Conservation (phyloP, 805 yeast species). For the Suhomyces emberorum region DNA sequence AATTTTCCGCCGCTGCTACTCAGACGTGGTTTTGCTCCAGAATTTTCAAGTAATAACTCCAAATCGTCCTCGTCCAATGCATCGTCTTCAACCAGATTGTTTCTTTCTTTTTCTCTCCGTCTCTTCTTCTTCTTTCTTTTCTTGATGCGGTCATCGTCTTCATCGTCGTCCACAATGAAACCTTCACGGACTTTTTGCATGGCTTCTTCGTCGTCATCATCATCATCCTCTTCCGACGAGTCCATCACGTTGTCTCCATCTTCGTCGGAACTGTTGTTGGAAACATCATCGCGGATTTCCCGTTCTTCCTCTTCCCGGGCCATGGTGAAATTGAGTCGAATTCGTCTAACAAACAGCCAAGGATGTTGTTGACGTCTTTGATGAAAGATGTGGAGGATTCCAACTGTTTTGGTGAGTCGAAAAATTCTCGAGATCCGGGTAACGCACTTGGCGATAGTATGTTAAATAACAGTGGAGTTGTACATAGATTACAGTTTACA, state of each 20-base stretch:
- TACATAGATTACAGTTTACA: too few relatives aligned
- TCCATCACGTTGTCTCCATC: constrained; percentile 45
- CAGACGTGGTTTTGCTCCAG: constrained; percentile 60
- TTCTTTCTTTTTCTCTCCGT: constrained; percentile 28
- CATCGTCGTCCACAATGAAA: constrained; percentile 89
- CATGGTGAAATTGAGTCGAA: constrained; percentile 17
- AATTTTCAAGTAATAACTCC: constrained; percentile 85
- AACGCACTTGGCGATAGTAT: background rate
- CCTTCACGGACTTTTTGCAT: constrained; percentile 81
- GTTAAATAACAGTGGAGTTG: too few relatives aligned
- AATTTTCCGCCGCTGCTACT: constrained; percentile 46
- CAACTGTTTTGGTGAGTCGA: background rate
- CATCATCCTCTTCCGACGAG: constrained; percentile 85
- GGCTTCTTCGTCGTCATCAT: constrained; percentile 85
- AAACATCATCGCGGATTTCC: constrained; percentile 34
- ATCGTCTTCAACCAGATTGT: constrained; percentile 44
- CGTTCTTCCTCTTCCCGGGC: constrained; percentile 35
- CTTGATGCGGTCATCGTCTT: constrained; percentile 22
- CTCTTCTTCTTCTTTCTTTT: constrained; percentile 40
- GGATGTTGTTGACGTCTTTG: background rate
- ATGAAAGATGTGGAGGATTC: background rate
- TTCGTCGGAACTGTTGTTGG: constrained; percentile 31
- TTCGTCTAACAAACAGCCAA: background rate
- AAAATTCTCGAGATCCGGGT: constrained; percentile 1
- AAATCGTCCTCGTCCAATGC: constrained; percentile 93